Base-by-base conservation (phyloP, 176 grass and related monocot species). In the Cenchrus fungigraminus region DNA sequence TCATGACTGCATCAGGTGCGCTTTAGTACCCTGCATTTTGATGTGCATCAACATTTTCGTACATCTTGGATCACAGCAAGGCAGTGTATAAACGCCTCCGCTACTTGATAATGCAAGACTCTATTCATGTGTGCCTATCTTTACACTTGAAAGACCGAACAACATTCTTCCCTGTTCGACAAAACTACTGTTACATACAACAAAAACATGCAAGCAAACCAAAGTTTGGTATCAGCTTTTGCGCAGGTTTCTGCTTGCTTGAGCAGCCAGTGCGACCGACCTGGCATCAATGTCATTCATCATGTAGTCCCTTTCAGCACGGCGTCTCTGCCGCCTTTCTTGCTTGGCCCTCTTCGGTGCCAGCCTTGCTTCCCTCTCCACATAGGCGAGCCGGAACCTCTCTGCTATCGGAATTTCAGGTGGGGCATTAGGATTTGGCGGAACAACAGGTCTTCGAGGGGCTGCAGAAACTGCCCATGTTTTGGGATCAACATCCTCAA, bases 311-410 rank as follows among this genome's bases (percentile, higher is more conserved):
- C 86, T 98, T 66, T 89, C 89, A 9, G 89, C 91, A 4, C 93
- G 90, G 16, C 96, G 91, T n/a, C 78, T 86, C 14, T 92, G 89
- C 71, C 89, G 93, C 31, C 93, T 95, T 20, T 87, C 93, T 55
- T 91, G 90, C 74, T 89, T 95, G 40, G 93, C 96, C 63, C 93
- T 91, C 86, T 98, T 98, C 0, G 93, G 96, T 6, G 96, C 93
- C 66, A 98, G 71, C 58, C 96, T 95, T 0, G 87, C 87, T 45
- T 98, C 93, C 81, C 96, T 94, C 74, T 88, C 85, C 60, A 94
- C 65, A 34, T 92, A 92, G 4, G 96, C 96, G 3, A 98, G 88
- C 78, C 91, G 87, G 86, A 98, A 98, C 69, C 90, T 95, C 79
- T 98, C 97, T 0, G 97, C 97, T 25, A 98, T 90, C 0, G 91